A percentile compares a stretch with the other conserved stretches of the same genome.
Conservation (phyloP, 441 rosid species). For the Syzygium syzygioides region DNA sequence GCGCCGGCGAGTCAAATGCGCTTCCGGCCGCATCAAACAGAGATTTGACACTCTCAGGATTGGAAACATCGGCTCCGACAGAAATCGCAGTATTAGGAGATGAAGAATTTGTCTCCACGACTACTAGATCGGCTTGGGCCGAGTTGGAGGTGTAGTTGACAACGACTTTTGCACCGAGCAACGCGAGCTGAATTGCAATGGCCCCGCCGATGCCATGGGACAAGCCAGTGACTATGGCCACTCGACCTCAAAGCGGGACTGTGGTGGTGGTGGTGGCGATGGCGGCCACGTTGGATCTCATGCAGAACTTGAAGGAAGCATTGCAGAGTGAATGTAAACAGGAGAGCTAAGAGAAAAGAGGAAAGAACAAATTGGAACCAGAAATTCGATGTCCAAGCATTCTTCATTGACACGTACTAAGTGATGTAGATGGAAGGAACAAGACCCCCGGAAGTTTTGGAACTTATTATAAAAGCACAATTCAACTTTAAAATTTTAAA, state of each 20-base stretch:
- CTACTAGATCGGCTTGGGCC: background rate
- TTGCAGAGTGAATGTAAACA: background rate
- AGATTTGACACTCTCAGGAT: background rate
- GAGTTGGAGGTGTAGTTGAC: constrained; percentile 4
- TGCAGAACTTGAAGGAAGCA: background rate
- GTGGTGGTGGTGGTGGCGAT: rapidly evolving
- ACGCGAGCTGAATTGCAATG: background rate
- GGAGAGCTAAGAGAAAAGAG: background rate
- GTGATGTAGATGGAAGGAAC: background rate
- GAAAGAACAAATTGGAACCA: background rate
- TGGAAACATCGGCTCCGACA: background rate
- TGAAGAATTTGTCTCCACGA: background rate
- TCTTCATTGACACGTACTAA: background rate
- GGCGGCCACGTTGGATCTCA: background rate
- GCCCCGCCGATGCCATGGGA: constrained; percentile 8
- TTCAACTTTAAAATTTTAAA: too few relatives aligned
- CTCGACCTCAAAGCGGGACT: background rate
- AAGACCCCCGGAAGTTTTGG: too few relatives aligned
- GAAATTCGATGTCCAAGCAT: background rate
- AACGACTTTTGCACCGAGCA: background rate
- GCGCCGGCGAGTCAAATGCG: background rate
- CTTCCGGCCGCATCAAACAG: background rate
- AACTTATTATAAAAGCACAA: too few relatives aligned
- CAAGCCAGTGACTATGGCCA: constrained; percentile 3
- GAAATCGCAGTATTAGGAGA: background rate